Evolutionary conservation across 768 basidiomycete species (phyloP).

Genomic region (Lentinula lateritia): DNA sequence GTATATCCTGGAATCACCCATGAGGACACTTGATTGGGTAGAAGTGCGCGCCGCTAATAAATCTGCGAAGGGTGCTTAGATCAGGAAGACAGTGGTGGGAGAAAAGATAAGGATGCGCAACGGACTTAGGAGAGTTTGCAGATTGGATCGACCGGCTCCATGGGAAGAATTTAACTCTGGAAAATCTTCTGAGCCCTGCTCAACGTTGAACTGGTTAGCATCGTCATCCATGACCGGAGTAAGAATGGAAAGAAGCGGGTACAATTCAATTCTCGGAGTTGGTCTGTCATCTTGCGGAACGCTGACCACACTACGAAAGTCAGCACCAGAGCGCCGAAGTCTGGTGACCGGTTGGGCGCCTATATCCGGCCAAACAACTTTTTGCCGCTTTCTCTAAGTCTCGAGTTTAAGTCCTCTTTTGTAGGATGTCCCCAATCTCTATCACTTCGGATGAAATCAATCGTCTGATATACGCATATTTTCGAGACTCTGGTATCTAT

Average conservation of each 20-base stretch:
- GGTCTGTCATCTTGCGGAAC: not conserved
- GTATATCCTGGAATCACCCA: not conserved
- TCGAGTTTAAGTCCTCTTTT: not conserved
- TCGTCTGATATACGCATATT: constrained; percentile 79
- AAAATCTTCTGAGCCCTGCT: not conserved
- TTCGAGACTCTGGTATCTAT: constrained; percentile 71
- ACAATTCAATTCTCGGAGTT: not conserved
- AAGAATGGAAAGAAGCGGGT: not conserved
- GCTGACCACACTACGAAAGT: not conserved
- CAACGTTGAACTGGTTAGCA: not conserved
- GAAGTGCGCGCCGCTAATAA: not conserved
- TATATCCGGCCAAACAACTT: not conserved
- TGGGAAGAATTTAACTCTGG: not conserved
- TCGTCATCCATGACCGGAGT: not conserved
- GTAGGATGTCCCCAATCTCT: constrained; percentile 39
- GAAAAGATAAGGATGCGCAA: not conserved
- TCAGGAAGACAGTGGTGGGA: not conserved
- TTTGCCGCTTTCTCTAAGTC: not conserved
- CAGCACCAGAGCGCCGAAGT: not conserved
- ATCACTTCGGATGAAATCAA: constrained; percentile 83
- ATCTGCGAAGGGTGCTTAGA: not conserved
- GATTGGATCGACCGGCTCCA: not conserved
- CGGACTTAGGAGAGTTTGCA: not conserved
- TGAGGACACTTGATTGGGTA: not conserved
- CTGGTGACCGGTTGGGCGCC: not conserved